These are phyloP conservation scores for Salix purpurea DNA, from an alignment of 345 rosid species.

Conservation along the genomic window DNA sequence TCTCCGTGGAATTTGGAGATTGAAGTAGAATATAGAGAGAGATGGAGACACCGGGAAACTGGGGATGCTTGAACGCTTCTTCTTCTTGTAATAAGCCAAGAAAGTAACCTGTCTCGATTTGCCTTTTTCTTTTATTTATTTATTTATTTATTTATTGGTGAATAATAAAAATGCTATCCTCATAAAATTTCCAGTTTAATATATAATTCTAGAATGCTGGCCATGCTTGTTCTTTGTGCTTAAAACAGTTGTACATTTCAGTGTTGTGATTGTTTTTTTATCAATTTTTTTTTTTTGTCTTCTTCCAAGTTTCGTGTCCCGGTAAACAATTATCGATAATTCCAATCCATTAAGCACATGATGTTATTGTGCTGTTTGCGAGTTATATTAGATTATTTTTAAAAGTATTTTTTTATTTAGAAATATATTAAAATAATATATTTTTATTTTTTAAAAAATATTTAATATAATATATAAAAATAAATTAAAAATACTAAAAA, in stretches of 20 bases:
- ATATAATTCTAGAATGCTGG: neutral
- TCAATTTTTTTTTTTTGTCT: neutral
- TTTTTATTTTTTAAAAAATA: too few relatives aligned
- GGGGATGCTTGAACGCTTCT: constrained; percentile 38
- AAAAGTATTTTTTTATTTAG: too few relatives aligned
- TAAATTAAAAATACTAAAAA: too few relatives aligned
- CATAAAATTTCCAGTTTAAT: too few relatives aligned
- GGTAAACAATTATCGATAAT: too few relatives aligned
- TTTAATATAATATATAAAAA: too few relatives aligned
- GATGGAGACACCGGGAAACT: neutral
- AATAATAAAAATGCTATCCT: neutral
- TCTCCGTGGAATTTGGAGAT: neutral
- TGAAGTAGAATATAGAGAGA: constrained; percentile 2
- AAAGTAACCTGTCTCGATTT: neutral
- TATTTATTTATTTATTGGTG: neutral
- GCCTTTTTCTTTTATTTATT: neutral
- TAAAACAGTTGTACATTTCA: too few relatives aligned
- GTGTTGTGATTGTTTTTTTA: neutral
- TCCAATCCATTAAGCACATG: too few relatives aligned
- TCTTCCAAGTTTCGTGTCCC: neutral
- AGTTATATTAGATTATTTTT: too few relatives aligned
- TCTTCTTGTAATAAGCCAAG: constrained; percentile 24
- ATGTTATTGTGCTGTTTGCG: too few relatives aligned
- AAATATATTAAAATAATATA: too few relatives aligned
- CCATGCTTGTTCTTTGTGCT: too few relatives aligned